phyloP scores from a whole-genome alignment of 768 basidiomycete genomes.

The Hypsizygus marmoreus region DNA sequence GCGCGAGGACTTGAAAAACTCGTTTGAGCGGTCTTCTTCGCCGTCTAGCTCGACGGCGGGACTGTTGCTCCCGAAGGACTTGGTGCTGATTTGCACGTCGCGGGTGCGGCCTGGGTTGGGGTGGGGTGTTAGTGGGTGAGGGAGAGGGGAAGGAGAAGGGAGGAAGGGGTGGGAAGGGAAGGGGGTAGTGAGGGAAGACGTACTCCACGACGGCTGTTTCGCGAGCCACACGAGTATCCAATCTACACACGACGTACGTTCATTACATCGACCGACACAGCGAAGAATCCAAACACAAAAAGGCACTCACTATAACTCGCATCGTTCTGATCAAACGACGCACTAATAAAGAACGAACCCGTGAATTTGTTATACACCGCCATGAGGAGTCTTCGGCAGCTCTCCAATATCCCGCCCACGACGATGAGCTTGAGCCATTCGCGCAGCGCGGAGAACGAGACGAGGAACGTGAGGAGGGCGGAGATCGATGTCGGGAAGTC shows the following conservation, averaged over 20 bases:
- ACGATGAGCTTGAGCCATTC: conserved; percentile 56
- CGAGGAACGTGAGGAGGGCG: conserved; percentile 18
- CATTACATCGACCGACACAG: too few relatives aligned
- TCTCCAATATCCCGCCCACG: conserved; percentile 55
- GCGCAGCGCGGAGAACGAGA: conserved; percentile 44
- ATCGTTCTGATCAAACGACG: conserved; percentile 47
- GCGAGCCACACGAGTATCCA: conserved; percentile 66
- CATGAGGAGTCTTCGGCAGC: conserved; percentile 40
- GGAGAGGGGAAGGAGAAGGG: not conserved
- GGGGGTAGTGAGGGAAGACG: too few relatives aligned
- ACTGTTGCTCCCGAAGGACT: conserved; percentile 24
- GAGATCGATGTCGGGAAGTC: conserved; percentile 12
- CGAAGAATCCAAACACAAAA: not conserved
- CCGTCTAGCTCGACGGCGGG: conserved; percentile 26
- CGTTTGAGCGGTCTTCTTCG: conserved; percentile 22
- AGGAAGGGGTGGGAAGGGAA: not conserved
- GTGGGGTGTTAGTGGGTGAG: not conserved
- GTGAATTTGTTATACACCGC: conserved; percentile 36
- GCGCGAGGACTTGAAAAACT: conserved; percentile 14
- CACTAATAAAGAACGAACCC: conserved; percentile 52
- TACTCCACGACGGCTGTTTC: conserved; percentile 56
- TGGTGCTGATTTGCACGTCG: conserved; percentile 49
- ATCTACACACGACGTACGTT: conserved; percentile 35
- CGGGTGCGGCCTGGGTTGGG: conserved; percentile 41
- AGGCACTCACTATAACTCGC: conserved; percentile 24